phyloP scores from a whole-genome alignment of 441 rosid species.

The Adansonia gregorii region DNA sequence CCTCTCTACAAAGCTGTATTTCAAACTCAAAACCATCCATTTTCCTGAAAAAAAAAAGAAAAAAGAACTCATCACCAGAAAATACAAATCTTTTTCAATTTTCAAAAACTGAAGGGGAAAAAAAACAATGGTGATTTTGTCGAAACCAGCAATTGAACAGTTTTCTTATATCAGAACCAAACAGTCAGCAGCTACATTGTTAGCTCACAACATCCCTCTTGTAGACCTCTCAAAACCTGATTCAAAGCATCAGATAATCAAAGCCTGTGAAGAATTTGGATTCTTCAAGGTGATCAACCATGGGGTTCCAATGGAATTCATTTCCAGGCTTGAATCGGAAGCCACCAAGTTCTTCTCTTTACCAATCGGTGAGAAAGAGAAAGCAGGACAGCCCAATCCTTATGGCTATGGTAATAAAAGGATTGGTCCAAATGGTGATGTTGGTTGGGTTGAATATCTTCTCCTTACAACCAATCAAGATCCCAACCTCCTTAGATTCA shows the following conservation, averaged over 20 bases:
- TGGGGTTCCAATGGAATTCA: constrained; percentile 53
- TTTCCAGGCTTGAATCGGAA: constrained; percentile 53
- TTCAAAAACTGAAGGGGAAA: neutral
- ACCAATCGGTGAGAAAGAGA: constrained; percentile 49
- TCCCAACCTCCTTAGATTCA: constrained; percentile 24
- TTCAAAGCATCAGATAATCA: constrained; percentile 52
- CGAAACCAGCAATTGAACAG: constrained; percentile 37
- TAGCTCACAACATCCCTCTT: constrained; percentile 47
- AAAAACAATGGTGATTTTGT: constrained; percentile 32
- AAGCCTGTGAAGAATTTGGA: constrained; percentile 73
- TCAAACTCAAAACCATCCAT: neutral
- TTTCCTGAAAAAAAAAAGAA: neutral
- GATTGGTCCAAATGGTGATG: constrained; percentile 68
- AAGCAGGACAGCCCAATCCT: constrained; percentile 48
- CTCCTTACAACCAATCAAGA: constrained; percentile 47
- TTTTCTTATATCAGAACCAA: constrained; percentile 26
- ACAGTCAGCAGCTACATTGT: constrained; percentile 22
- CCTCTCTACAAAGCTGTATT: neutral
- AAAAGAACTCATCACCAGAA: neutral
- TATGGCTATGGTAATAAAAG: constrained; percentile 64
- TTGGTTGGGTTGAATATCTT: constrained; percentile 64
- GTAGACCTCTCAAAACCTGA: constrained; percentile 64
- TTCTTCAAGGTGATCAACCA: constrained; percentile 73
- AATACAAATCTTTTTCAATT: neutral
- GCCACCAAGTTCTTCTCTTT: constrained; percentile 58